Percentiles rank a stretch among this genome's conserved stretches.
Evolutionary conservation across 768 basidiomycete species (phyloP).

Genomic region (Xerocomus potaroensis): DNA sequence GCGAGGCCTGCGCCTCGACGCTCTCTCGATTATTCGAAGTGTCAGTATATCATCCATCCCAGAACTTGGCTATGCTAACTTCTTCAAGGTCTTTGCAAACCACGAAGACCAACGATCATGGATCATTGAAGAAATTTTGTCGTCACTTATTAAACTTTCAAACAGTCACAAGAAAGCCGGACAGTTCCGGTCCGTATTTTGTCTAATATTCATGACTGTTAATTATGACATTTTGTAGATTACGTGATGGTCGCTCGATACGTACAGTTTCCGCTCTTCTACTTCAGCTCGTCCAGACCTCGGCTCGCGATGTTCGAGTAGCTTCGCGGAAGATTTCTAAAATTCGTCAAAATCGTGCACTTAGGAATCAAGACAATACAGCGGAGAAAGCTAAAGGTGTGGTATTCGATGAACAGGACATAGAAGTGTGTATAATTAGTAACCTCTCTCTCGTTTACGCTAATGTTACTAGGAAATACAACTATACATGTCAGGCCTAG

Average conservation of each 20-base stretch:
- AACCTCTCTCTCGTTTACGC: neutral
- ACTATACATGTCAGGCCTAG: slow-evolving; percentile 66
- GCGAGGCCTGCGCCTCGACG: slow-evolving; percentile 77
- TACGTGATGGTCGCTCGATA: slow-evolving; percentile 88
- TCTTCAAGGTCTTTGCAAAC: slow-evolving; percentile 77
- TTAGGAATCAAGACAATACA: slow-evolving; percentile 59
- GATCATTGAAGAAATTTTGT: slow-evolving; percentile 97
- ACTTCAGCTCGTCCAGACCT: slow-evolving; percentile 95
- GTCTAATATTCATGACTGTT: neutral
- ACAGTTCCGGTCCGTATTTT: slow-evolving; percentile 67
- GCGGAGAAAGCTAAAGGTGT: slow-evolving; percentile 47
- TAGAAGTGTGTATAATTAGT: slow-evolving; percentile 40
- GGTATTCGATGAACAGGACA: slow-evolving; percentile 65
- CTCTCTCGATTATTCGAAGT: slow-evolving; percentile 77
- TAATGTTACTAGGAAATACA: slow-evolving; percentile 53
- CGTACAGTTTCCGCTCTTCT: slow-evolving; percentile 91
- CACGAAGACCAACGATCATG: slow-evolving; percentile 88
- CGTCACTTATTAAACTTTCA: slow-evolving; percentile 84
- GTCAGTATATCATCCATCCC: slow-evolving; percentile 42
- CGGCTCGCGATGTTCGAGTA: slow-evolving; percentile 81
- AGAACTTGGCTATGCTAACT: slow-evolving; percentile 1
- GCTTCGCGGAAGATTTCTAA: slow-evolving; percentile 61
- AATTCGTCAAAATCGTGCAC: slow-evolving; percentile 54
- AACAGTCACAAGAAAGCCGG: slow-evolving; percentile 88
- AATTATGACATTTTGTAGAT: slow-evolving; percentile 39